Base-by-base conservation (phyloP, 176 grass and related monocot genomes). In the Oryza australiensis region DNA sequence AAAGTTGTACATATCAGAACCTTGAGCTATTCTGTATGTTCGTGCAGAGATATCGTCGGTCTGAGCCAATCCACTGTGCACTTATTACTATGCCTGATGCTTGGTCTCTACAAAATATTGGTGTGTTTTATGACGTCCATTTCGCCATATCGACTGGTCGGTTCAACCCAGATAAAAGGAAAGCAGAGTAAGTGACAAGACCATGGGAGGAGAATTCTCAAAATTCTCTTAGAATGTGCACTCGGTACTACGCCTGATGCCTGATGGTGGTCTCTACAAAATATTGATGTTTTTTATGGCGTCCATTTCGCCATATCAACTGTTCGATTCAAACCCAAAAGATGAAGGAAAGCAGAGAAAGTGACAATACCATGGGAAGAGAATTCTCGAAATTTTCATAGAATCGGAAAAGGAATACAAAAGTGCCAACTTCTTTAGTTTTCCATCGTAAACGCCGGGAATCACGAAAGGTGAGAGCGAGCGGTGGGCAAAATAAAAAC, bases 1-100 rank as follows among this genome's bases (percentile, higher is more conserved):
- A 69, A 32, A 28, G 28, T 89, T 37, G 87, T 89, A 85, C 38
- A 76, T 89, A 89, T 51, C 7, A 3, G 23, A 30, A 27, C 22
- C 30, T 80, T 57, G 72, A 37, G 72, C 5, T 63, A 37, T 76
- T 81, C 7, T 64, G 77, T 55, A 35, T 69, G 18, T 28, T 70
- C 37, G 12, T 84, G 59, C 9, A 2, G 42, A 24, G 33, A 60
- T 27, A 59, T 59, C 53, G 5, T n/a, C 9, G 18, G 76, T 83
- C 28, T 27, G 20, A 35, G 15, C 4, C 2, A 9, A 18, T 26
- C 55, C 66, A 30, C 16, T 76, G 51, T 69, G 51, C 5, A 16
- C 23, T 12, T 27, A 13, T 12, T 35, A 9, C 15, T 46, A 43
- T 77, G 14, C 22, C 23, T 16, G 33, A 59, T 28, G 49, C 73